These are phyloP conservation scores for Colletotrichum musicola DNA, from an alignment of 2,329 filamentous ascomycete species.

Conservation along the genomic window DNA sequence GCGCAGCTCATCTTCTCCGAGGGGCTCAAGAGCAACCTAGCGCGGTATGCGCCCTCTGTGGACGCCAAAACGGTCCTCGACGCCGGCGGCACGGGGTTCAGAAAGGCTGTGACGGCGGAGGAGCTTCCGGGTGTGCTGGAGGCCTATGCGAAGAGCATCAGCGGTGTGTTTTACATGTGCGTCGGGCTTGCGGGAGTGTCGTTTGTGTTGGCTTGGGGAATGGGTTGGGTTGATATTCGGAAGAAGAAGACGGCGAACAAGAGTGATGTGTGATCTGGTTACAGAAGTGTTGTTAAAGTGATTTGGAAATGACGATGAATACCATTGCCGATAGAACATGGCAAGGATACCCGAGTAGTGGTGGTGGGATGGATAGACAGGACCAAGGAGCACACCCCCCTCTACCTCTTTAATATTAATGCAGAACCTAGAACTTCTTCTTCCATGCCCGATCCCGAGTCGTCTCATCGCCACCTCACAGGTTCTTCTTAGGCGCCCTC, in stretches of 20 bases:
- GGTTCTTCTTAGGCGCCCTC: conserved; percentile 19
- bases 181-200: conserved; percentile 46
- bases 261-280: not conserved
- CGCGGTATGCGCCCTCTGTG: conserved; percentile 46
- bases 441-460: not conserved
- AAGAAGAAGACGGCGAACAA: conserved; percentile 45
- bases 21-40: conserved; percentile 9
- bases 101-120: conserved; percentile 45
- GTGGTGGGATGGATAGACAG: no score
- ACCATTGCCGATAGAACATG: no score
- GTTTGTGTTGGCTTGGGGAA: conserved; percentile 55
- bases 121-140: conserved; percentile 52
- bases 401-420: no score
- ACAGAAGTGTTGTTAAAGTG: no score
- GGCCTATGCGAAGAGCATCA: conserved; percentile 55
- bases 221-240: conserved; percentile 61
- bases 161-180: conserved; percentile 46
- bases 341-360: no score
- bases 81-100: conserved; percentile 58
- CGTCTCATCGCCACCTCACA: not conserved
- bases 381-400: no score
- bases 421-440: no score
- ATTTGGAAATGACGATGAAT: no score
- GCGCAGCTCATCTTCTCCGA: conserved; percentile 40
- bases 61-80: conserved; percentile 50